Base-by-base conservation (phyloP, 305 asterid genomes). In the Caryopteris hybrid region DNA sequence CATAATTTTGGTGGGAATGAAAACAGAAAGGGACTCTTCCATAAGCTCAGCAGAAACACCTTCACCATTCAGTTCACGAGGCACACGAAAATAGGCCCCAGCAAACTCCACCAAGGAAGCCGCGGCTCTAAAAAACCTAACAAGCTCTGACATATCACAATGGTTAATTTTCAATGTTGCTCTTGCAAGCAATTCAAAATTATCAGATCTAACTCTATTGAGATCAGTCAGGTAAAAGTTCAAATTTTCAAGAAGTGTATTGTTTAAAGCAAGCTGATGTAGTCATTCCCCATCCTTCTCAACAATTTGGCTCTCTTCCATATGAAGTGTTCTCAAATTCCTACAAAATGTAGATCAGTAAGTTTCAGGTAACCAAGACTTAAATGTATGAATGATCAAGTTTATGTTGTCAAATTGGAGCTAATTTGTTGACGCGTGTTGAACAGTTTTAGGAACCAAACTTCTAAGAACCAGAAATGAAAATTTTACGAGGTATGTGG, bases 211-310 rank as follows among this genome's bases (percentile, higher is more conserved):
- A 61, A 87, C 78, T 47, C 45, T 53, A 53, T 9, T 23, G 17
- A 91, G 84, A 11, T 91, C 86, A 13, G 97, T 86, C 88, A 79
- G 76, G 76, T 91, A 94, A 70, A 91, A 88, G 73, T 91, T 94
- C 41, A 94, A 70, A 70, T 71, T 61, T 70, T 91, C 95, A 50
- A 94, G 95, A 70, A 74, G 80, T 6, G 69, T 73, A 74, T 91
- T 88, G 81, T 80, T 86, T 69, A 47, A 25, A 68, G 99, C 95
- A 46, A 94, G 89, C 83, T 87, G 93, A 20, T 78, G 93, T 56
- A 89, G 80, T 98, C 99, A 94, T 39, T 85, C 85, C 14, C 94
- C 96, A 46, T 84, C 96, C 2, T 70, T 80, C 78, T 89, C 99
- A 39, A 4, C 17, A 45, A 94, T 81, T 23, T 39, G 9, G 78